phyloP scores from a whole-genome alignment of 2,329 filamentous ascomycete species.

The Colletotrichum godetiae region DNA sequence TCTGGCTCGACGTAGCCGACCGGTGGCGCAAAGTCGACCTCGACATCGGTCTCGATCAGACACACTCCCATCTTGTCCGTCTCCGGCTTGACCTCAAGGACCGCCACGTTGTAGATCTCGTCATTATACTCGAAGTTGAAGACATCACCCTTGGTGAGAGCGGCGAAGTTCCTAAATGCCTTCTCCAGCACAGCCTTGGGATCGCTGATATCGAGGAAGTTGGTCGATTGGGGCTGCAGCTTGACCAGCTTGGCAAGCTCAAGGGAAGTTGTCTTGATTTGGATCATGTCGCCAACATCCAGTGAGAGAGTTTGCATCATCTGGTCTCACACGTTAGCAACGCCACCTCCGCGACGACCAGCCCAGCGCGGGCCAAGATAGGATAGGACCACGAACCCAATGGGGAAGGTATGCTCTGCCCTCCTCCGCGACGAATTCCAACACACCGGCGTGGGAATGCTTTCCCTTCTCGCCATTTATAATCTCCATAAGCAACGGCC shows the following conservation, averaged over 20 bases:
- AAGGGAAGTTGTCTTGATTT: conserved; percentile 94
- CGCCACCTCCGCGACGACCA: neutral
- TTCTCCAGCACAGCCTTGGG: conserved; percentile 97
- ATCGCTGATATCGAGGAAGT: conserved; percentile 96
- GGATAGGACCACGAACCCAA: conserved; percentile 72
- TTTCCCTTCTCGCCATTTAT: conserved; percentile 85
- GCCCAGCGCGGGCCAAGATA: neutral
- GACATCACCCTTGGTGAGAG: conserved; percentile 90
- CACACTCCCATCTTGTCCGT: conserved; percentile 87
- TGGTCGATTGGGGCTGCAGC: conserved; percentile 91
- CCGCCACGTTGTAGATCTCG: conserved; percentile 90
- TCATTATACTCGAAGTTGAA: conserved; percentile 99
- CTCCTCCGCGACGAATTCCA: conserved; percentile 98
- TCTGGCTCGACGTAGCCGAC: conserved; percentile 94
- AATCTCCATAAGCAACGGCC: conserved; percentile 96
- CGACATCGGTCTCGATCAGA: conserved; percentile 95
- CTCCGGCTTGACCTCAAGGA: conserved; percentile 91
- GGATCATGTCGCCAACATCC: conserved; percentile 92
- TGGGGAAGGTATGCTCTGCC: conserved; percentile 95
- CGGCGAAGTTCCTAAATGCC: conserved; percentile 95
- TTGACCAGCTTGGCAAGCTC: conserved; percentile 94
- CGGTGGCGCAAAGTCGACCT: conserved; percentile 94
- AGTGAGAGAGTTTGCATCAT: conserved; percentile 93
- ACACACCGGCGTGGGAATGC: conserved; percentile 91
- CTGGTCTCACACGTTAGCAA: conserved; percentile 54